Base-by-base conservation (phyloP, 352 stramenopile genomes). In the Pythium vanterpoolii region DNA sequence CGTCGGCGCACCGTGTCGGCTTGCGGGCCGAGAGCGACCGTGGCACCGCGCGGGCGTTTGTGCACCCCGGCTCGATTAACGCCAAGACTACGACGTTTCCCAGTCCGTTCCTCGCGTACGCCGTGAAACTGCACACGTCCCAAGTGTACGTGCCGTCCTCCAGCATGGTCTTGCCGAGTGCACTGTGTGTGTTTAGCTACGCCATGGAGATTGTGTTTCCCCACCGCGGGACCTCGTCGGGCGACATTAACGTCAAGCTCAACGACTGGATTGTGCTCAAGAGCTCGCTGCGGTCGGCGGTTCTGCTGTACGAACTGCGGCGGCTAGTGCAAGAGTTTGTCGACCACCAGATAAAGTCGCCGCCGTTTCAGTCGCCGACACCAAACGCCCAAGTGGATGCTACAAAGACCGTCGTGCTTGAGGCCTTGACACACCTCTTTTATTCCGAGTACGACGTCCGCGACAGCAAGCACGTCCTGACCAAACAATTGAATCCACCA, bases 51-150 rank as follows among this genome's bases (percentile, higher is more conserved):
- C 62, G 76, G 21, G 76, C 90, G 14, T 72, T 79, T 30, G 64
- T 94, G 23, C 86, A 94, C 52, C 84, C 84, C 6, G 68, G 81
- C 7, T 91, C 79, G 18, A 76, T 95, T 44, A 93, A 90, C 43
- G 72, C 87, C 68, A 87, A 90, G 63, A 68, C 72, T 26, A 60
- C 49, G 31, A 47, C 18, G 0, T 89, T 89, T 28, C 45, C 69
- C 21, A 89, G 79, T 26, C 70, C 73, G 21, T 94, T 89, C 52
- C 66, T 94, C 27, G 89, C 83, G 38, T 95, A 87, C 56, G 60
- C 82, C 10, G 67, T 92, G 21, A 94, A 94, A 68, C 70, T 95
- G 13, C 76, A 93, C 56, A 95, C 86, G 31, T 95, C 84, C 23
- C 76, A 89, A 40, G 77, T 95, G 34, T 94, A 90, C 68, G 46